Evolutionary conservation across 257 asterid genomes (phyloP), one percentile per base, ranked within the genome.

Genomic region (Coffea canephora): DNA sequence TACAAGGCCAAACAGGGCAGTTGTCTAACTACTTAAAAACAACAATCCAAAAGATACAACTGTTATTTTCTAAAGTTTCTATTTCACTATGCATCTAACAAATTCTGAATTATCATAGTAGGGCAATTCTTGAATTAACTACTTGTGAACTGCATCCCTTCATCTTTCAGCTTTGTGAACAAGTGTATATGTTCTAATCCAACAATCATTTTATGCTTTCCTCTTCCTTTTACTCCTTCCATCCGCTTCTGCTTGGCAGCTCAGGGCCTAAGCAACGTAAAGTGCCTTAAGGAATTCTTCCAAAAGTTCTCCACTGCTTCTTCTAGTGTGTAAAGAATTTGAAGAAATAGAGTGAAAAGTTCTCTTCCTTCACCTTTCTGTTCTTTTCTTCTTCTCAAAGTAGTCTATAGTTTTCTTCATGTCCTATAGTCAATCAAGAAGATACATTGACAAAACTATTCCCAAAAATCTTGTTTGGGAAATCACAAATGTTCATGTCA

Each of bases 91-190:
- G 18, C 25, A 57, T 18, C 43, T 57, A 72, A 73, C 64, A 49
- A 41, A 49, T 49, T 50, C 74, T 6, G 77, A 73, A 73, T 73
- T 21, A 71, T 61, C 77, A 73, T 25, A 25, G 46, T 64, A 25
- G 21, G 45, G 23, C 50, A 74, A 36, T 11, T 68, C 69, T 36
- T 39, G 61, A 73, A 39, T 46, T 39, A 12, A 52, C 18, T 10
- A 10, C 2, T 41, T 59, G 41, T 10, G 43, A 39, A 39, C 79
- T 61, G 70, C 59, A 49, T 73, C 31, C 77, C 12, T 9, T 46
- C 14, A 18, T 46, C 73, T 45, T 0, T 75, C 57, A 75, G 48
- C 67, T 57, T 57, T 59, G 36, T 10, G 36, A 54, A 55, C 78
- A 34, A 11, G 18, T 23, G 50, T 19, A 59, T 39, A 43, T 43